Conservation (phyloP, 768 basidiomycete species). For the Boletellus sp. region DNA sequence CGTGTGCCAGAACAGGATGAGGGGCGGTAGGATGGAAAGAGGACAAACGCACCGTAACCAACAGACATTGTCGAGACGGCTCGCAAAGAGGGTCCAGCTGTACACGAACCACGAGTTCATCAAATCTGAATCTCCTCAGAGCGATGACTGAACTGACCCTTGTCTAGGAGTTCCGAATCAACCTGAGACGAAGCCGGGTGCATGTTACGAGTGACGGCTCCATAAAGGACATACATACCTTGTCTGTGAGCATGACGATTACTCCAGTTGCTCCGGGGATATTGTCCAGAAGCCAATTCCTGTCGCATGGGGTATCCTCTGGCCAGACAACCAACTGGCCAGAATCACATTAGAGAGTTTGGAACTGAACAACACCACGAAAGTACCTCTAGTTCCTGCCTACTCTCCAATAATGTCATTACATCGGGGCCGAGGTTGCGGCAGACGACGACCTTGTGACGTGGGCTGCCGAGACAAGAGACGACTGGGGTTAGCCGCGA, state of each 20-base stretch:
- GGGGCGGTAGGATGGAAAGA: neutral
- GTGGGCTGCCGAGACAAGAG: constrained; percentile 23
- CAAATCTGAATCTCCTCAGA: neutral
- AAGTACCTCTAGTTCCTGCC: constrained; percentile 52
- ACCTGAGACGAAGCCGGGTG: constrained; percentile 42
- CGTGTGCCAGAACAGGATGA: neutral
- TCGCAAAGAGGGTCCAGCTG: constrained; percentile 70
- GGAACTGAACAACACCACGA: neutral
- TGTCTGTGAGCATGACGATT: constrained; percentile 66
- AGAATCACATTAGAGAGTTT: neutral
- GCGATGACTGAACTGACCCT: constrained; percentile 29
- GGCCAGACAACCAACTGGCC: constrained; percentile 47
- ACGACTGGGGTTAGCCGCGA: constrained; percentile 26
- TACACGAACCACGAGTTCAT: constrained; percentile 21
- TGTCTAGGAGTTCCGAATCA: constrained; percentile 55
- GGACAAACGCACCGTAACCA: constrained; percentile 60
- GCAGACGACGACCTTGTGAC: constrained; percentile 50
- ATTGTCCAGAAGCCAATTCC: constrained; percentile 73
- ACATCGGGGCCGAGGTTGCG: constrained; percentile 61
- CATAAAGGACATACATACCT: constrained; percentile 40
- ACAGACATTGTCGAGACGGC: constrained; percentile 95
- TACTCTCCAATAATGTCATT: constrained; percentile 52
- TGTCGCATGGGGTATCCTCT: constrained; percentile 52
- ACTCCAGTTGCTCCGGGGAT: constrained; percentile 60
- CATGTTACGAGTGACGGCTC: neutral